Conservation (phyloP, 176 grass and related monocot species). For the Pontederia paniculata region DNA sequence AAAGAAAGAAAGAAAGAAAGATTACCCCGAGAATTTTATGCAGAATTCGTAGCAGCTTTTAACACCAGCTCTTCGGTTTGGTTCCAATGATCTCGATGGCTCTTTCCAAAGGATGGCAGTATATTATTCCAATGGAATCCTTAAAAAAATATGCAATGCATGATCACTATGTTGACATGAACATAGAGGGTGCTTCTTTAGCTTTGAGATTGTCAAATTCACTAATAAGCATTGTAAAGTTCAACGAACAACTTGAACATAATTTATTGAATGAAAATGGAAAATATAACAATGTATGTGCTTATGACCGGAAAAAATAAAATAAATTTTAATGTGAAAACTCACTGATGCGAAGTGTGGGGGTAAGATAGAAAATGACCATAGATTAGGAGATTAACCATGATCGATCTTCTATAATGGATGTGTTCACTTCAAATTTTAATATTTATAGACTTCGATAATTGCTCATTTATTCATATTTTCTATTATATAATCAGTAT, state of each 20-base stretch:
- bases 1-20: neutral
- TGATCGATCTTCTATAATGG: no score
- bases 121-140: constrained; percentile 92
- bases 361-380: no score
- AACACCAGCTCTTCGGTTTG: constrained; percentile 76
- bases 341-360: no score
- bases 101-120: constrained; percentile 50
- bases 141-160: constrained; percentile 3
- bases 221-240: no score
- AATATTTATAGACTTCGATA: no score
- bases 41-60: constrained; percentile 45
- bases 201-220: no score
- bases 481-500: no score
- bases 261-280: neutral
- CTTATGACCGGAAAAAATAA: neutral
- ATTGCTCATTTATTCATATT: no score
- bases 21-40: neutral
- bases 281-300: constrained; percentile 16
- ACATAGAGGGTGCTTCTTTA: no score
- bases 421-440: no score
- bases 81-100: constrained; percentile 82
- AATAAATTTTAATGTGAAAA: neutral
- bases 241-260: no score
- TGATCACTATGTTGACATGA: neutral
- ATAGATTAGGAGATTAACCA: no score